Base-by-base conservation (phyloP, 805 yeast genomes). In the Metschnikowia santaceciliae region DNA sequence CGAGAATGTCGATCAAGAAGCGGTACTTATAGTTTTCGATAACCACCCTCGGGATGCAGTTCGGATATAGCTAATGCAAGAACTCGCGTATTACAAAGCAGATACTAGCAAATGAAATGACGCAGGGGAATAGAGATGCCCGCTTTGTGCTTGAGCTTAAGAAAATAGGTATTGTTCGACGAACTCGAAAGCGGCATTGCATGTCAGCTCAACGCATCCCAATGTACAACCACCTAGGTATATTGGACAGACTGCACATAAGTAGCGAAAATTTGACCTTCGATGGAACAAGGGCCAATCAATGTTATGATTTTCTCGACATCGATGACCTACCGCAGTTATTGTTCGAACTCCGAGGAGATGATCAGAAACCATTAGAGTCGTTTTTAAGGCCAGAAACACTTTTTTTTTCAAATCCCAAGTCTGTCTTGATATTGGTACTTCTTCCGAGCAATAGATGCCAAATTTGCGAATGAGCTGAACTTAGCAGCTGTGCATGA, bases 201-300 rank as follows among this genome's bases (percentile, higher is more conserved):
- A 20, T 42, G 38, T 20, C 36, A 13, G n/a, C 10, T n/a, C 22
- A 42, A 15, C 32, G 38, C 46, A 33, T 33, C 38, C 10, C 32
- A 10, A 17, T 22, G 36, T 11, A 44, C 47, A 35, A 44, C 47
- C 47, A 44, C 47, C 41, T 19, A 20, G 47, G 47, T 44, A 36
- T 32, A 15, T 35, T 30, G 15, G 3, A 17, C 22, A 22, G 47
- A 44, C 47, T 44, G 47, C 47, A 44, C n/a, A 3, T 19, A 34
- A 6, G 15, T 17, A 15, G 5, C 6, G 23, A 35, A 33, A 44
- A 44, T 40, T 40, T 40, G 43, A 10, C 34, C 26, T 20, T 37
- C 6, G 30, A 10, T 8, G 11, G 30, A 26, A 26, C 30, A 26
- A 26, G 30, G 30, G 30, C 30, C 30, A 26, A 26, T 26, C 30